Conservation (phyloP, 1,139 yeast genomes). For the Kazachstania sp. region DNA sequence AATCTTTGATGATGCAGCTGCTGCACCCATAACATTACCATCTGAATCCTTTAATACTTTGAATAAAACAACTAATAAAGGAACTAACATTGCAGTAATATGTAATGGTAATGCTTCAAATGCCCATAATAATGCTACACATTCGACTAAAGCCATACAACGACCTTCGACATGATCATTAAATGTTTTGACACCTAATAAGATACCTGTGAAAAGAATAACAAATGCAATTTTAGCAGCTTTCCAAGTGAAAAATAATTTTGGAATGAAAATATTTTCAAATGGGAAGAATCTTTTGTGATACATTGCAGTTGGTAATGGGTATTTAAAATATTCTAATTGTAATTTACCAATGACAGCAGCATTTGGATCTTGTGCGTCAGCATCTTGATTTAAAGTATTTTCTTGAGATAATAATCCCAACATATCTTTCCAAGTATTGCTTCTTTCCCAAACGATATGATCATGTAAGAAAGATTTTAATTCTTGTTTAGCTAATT, state of each 20-base stretch:
- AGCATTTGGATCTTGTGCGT: slow-evolving; percentile 11
- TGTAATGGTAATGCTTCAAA: slow-evolving; percentile 64
- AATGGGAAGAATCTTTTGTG: slow-evolving; percentile 2
- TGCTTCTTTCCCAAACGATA: slow-evolving; percentile 68
- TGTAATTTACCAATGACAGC: slow-evolving; percentile 16
- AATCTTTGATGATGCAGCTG: slow-evolving; percentile 47
- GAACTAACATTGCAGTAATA: slow-evolving; percentile 57
- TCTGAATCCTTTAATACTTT: slow-evolving; percentile 46
- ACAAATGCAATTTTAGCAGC: slow-evolving; percentile 41
- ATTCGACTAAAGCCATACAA: slow-evolving; percentile 59
- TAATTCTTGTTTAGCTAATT: slow-evolving; percentile 35
- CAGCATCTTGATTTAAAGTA: slow-evolving; percentile 22
- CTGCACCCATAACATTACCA: slow-evolving; percentile 46
- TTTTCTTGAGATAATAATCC: slow-evolving; percentile 46
- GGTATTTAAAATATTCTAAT: slow-evolving; percentile 28
- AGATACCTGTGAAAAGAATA: slow-evolving; percentile 37
- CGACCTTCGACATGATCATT: slow-evolving; percentile 52
- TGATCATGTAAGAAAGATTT: slow-evolving; percentile 60
- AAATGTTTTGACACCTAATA: slow-evolving; percentile 49
- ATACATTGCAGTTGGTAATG: slow-evolving; percentile 19
- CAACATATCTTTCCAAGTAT: slow-evolving; percentile 66
- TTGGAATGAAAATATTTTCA: slow-evolving; percentile 30
- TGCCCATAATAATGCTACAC: slow-evolving; percentile 69
- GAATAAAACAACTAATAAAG: slow-evolving; percentile 47
- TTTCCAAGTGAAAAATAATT: slow-evolving; percentile 34